Evolutionary conservation across 2,329 filamentous ascomycete genomes (phyloP), one percentile per base, ranked within the genome.

Genomic region (Beauveria medogensis): DNA sequence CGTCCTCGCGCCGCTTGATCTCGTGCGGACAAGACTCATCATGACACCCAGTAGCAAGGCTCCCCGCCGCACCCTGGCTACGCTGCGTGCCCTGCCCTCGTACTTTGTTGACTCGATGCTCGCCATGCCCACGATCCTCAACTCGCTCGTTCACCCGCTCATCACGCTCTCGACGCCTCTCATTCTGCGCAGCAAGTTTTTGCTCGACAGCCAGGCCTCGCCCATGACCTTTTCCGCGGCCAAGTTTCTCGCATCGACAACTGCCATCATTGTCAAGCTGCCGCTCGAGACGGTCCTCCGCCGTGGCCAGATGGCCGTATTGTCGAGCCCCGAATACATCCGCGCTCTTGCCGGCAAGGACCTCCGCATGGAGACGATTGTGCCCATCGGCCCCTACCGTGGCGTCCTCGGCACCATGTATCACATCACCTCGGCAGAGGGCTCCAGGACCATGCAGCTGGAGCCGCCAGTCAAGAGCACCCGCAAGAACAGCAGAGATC

Each of bases 361-460:
- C 3, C 71, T 72, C 37, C 71, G 74, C 53, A 70, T 90, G 51
- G 86, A 91, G 60, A 92, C 91, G 0, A 87, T 97, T 59, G 86
- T 97, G 0, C 86, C 89, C 2, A 80, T 90, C 0, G 92, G 92
- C 2, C 84, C 84, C 4, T 99, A 96, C 72, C 80, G 84, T 40
- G 94, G 94, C n/a, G 81, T 96, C 1, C 72, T 94, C n/a, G 90
- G 91, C 3, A 97, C 93, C 2, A 92, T 97, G 83, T 93, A 91
- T 80, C 84, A 84, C 63, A 94, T 99, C 63, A 82, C 90, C 1
- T 82, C 87, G 41, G 90, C 95, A 68, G 94, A 99, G 72, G 94
- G 94, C 8, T 79, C 78, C 63, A 78, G 84, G 9, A 74, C 80
- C 65, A 73, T 80, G 43, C 67, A 76, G 55, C 67, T 73, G 54